Evolutionary conservation across 306 rosid genomes (phyloP).

Genomic region (Castanopsis chinensis): DNA sequence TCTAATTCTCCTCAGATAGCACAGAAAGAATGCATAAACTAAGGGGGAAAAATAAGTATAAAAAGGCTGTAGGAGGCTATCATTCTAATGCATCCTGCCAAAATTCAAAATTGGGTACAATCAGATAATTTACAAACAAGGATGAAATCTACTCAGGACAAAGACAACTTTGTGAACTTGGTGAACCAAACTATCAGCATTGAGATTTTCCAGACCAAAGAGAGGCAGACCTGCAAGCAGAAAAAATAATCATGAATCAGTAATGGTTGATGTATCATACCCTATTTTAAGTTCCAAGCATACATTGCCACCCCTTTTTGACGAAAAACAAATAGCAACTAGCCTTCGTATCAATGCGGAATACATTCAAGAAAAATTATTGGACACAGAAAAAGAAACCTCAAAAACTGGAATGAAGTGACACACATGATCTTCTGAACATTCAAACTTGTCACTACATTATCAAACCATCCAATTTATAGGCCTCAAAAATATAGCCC

Average conservation of each 20-base stretch:
- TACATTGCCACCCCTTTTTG: not conserved
- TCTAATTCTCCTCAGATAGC: conserved; percentile 20
- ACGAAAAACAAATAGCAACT: not conserved
- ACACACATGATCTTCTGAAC: not conserved
- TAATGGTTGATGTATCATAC: not conserved
- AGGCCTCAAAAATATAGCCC: not conserved
- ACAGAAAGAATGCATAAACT: conserved; percentile 3
- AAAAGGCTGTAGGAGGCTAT: conserved; percentile 19
- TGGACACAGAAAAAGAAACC: not conserved
- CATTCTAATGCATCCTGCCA: conserved; percentile 38
- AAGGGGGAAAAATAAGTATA: conserved; percentile 12
- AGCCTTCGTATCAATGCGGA: not conserved
- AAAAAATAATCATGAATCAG: conserved; percentile 9
- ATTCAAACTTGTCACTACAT: not conserved
- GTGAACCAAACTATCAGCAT: conserved; percentile 16
- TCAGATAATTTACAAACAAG: conserved; percentile 58
- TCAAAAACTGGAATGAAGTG: not conserved
- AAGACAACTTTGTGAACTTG: conserved; percentile 3
- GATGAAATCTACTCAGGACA: conserved; percentile 25
- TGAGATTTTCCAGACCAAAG: conserved; percentile 23
- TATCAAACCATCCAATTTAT: not conserved
- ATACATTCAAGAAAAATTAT: not conserved
- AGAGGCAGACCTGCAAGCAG: conserved; percentile 36
- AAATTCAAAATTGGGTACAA: conserved; percentile 22
- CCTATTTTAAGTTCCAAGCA: not conserved